Evolutionary conservation across 257 asterid species (phyloP).

Genomic region (Agastache rugosa): DNA sequence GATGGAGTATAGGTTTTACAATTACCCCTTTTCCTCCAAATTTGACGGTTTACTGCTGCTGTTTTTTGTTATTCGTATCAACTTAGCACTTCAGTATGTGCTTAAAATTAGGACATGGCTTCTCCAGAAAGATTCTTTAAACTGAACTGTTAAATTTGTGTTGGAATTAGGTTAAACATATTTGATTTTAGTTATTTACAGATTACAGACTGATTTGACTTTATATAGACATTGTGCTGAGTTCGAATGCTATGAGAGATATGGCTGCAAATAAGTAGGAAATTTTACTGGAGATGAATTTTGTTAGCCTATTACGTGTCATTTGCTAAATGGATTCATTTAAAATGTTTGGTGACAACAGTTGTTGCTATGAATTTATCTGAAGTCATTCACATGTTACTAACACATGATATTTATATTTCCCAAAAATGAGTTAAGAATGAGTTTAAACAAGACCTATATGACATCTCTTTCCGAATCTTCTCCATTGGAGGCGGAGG

Average conservation of each 20-base stretch:
- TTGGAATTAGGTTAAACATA: background rate
- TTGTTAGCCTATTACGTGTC: background rate
- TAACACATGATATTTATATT: background rate
- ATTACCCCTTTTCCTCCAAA: background rate
- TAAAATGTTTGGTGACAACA: background rate
- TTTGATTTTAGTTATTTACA: background rate
- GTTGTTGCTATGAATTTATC: background rate
- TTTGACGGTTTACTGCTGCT: constrained; percentile 4
- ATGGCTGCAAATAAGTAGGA: constrained; percentile 8
- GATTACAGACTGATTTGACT: background rate
- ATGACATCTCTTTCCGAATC: constrained; percentile 4
- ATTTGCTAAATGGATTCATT: constrained; percentile 13
- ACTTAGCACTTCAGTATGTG: background rate
- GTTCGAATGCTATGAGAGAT: constrained; percentile 8
- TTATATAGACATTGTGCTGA: background rate
- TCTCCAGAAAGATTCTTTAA: background rate
- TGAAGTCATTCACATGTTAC: background rate
- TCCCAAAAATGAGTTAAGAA: background rate
- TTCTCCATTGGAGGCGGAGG: background rate
- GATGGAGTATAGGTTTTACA: background rate
- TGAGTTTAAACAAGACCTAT: background rate
- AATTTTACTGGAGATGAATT: background rate
- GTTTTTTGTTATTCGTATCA: background rate
- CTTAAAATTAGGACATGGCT: background rate
- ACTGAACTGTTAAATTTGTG: background rate